Evolutionary conservation across 2,329 filamentous ascomycete genomes (phyloP), one percentile per base, ranked within the genome.

Genomic region (Arthrocladium fulminans): DNA sequence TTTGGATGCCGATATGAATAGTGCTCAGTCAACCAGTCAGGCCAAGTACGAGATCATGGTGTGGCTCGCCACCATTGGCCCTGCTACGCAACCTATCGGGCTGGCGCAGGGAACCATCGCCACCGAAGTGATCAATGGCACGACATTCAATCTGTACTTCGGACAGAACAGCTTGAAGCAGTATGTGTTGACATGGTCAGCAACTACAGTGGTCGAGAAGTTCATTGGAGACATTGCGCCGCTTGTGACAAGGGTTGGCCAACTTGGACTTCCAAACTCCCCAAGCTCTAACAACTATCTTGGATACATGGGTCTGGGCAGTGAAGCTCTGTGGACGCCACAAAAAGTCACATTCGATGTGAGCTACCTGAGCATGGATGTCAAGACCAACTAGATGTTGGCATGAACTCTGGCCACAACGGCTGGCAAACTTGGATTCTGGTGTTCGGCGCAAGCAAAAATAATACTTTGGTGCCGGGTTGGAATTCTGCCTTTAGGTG

Each of bases 1-100:
- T 61, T 61, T 79, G 47, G 75, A 77, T 53, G 59, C 56, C 22
- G 67, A 75, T 58, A 59, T 67, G 47, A 56, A 53, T 1, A 67
- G 60, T 0, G 63, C 76, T 0, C 50, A 60, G 37, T 60, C 71
- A 59, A 72, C 67, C 35, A 59, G 59, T 2, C 19, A 54, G 5
- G 63, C 67, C 25, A 55, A 57, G 17, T 73, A 70, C 62, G 76
- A 79, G 64, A 66, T 79, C 62, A 79, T 79, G 74, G 68, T 79
- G 29, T 78, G 73, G 74, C 70, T 79, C 51, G 74, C 68, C 2
- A 62, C 64, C 3, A 71, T 72, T 40, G 75, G 75, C 2, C 13
- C 60, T 2, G 62, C 69, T 1, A 69, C 74, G 0, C 67, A 75
- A 51, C 72, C 74, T 22, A 67, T 77, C 51, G 76, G 75, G 35